Base-by-base conservation (phyloP, 2,329 filamentous ascomycete genomes). In the Hymenoscyphus repandus region DNA sequence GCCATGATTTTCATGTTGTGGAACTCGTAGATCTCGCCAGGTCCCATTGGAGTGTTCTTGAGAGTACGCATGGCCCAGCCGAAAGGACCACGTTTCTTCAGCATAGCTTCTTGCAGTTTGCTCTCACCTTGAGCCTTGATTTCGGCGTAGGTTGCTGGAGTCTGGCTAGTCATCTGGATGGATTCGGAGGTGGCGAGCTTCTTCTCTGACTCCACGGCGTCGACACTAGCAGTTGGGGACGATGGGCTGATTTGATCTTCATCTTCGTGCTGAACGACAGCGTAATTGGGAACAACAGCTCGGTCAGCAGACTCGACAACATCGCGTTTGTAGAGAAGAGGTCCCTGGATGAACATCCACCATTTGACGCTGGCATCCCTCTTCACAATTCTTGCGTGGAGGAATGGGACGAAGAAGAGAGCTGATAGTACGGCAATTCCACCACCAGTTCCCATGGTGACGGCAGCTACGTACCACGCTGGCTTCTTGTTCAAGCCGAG, bases 21-120 rank as follows among this genome's bases (percentile, higher is more conserved):
- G 17, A 76, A 61, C 70, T 92, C 88, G 71, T 92, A 89, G 57
- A 91, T 77, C 62, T 83, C 75, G 47, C 88, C 88, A 15, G 82
- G 67, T 15, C 85, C 85, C 70, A 89, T 79, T 43, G 81, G 85
- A 73, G 90, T 87, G 62, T 86, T 75, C 64, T 81, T 85, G 17
- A 91, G 82, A 45, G 75, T 80, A 60, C 88, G 85, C 84, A 92
- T 88, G 34, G 85, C 88, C 88, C 88, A 91, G 61, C 83, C 88
- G n/a, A 92, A 75, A 45, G 85, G 86, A 22, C 87, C 85, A 27
- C 4, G 34, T 3, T 37, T 5, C 15, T 37, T 37, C 10, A 5
- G 4, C 3, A 4, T 4, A 5, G 34, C 4, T 37, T 37, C 34
- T 60, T 80, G 80, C 18, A 79, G 79, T 64, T 86, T 79, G 61